Evolutionary conservation across 495 filamentous ascomycete species (phyloP), one percentile per base, ranked within the genome.

Genomic region (Aspergillus taichungensis): DNA sequence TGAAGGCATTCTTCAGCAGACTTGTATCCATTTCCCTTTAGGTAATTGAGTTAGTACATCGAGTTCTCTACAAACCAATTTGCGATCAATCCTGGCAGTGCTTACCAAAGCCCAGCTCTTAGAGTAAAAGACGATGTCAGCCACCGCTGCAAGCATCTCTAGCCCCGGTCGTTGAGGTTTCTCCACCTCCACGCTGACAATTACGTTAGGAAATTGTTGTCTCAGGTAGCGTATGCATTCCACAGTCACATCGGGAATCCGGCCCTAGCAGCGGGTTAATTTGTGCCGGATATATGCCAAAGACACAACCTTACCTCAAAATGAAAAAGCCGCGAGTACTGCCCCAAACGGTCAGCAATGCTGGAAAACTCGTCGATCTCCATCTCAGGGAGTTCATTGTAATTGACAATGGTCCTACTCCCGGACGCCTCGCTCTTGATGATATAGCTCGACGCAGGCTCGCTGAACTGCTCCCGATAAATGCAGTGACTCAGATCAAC

Each of bases 51-150:
- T 24, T 24, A 24, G 18, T 24, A 4, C 18, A 24, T 24, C 18
- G 4, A 24, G 18, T 4, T 24, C 4, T 24, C 18, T 4, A 24
- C 4, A 24, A 24, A 24, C 18, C 4, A 24, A 4, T 24, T 24
- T 24, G 18, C 18, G 4, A 24, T 24, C 18, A 24, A 24, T 24
- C 18, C 4, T 24, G 11, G 42, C 12, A 37, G n/a, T 18, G 41
- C 67, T 59, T 61, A 83, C 82, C 60, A 77, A 73, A 47, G 83
- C 83, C 83, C 83, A 86, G 46, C 66, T 72, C 50, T 73, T 77
- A 6, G 83, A 84, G 61, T 82, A 87, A 60, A 87, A 85, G 12
- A 86, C 76, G 10, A 82, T 72, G 55, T 87, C 77, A 34, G 81
- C 80, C 52, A 74, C 70, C 42, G 68, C 67, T 30, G 82, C 83